Evolutionary conservation across 768 basidiomycete species (phyloP).

Genomic region (Galerina sulciceps): DNA sequence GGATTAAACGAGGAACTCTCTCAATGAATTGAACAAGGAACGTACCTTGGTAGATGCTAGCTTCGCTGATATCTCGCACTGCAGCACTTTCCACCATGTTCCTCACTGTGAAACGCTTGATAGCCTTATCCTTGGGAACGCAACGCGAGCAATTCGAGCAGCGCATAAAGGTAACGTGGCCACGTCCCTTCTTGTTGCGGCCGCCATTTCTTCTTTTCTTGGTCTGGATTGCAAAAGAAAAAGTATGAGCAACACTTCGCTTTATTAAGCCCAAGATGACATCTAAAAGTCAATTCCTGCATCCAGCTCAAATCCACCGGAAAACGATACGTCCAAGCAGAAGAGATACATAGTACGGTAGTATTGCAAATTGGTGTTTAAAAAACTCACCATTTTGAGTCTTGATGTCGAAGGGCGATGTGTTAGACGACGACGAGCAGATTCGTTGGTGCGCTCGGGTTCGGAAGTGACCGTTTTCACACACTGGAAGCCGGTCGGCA

Average conservation of each 20-base stretch:
- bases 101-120: slow-evolving; percentile 98
- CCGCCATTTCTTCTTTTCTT: slow-evolving; percentile 99
- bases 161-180: slow-evolving; percentile 92
- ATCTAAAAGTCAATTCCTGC: slow-evolving; percentile 36
- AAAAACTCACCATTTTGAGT: slow-evolving; percentile 46
- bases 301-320: slow-evolving; percentile 38
- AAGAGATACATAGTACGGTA: slow-evolving; percentile 1
- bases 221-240: slow-evolving; percentile 56
- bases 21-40: not conserved
- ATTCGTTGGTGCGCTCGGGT: slow-evolving; percentile 24
- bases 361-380: slow-evolving; percentile 11
- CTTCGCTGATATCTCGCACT: slow-evolving; percentile 96
- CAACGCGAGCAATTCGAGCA: slow-evolving; percentile 99
- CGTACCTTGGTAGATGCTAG: slow-evolving; percentile 89
- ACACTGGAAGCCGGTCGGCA: slow-evolving; percentile 7
- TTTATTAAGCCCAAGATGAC: slow-evolving; percentile 23
- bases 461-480: slow-evolving; percentile 38
- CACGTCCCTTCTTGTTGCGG: slow-evolving; percentile 99
- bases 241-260: slow-evolving; percentile 19
- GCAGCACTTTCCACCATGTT: slow-evolving; percentile 99
- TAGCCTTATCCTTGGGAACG: slow-evolving; percentile 98
- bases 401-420: slow-evolving; percentile 41
- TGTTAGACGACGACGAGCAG: slow-evolving; percentile 36
- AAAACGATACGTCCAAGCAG: slow-evolving; percentile 26
- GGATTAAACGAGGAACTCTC: too few species aligned